These are phyloP conservation scores for Quillaja saponaria DNA, from an alignment of 306 rosid species.

Conservation along the genomic window DNA sequence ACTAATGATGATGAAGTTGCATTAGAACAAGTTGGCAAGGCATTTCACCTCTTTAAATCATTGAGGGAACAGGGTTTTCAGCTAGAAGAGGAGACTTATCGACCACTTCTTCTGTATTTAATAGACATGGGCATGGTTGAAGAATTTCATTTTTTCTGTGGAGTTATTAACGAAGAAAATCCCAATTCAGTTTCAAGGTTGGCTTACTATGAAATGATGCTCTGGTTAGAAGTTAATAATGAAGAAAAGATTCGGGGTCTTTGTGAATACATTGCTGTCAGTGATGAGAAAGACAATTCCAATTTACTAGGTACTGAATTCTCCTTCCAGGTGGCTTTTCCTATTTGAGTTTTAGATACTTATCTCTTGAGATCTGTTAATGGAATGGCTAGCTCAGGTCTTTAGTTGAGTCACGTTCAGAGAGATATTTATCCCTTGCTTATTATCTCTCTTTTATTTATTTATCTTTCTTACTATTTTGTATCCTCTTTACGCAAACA, in stretches of 20 bases:
- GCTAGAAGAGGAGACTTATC: slow-evolving; percentile 62
- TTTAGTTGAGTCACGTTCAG: no score
- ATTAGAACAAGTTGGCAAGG: slow-evolving; percentile 54
- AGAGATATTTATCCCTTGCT: background rate
- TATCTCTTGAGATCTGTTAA: background rate
- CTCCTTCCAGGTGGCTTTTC: background rate
- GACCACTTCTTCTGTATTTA: slow-evolving; percentile 61
- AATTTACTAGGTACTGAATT: slow-evolving; percentile 52
- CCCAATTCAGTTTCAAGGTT: slow-evolving; percentile 51
- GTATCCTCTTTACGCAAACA: background rate
- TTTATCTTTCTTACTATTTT: no score
- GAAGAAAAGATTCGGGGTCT: slow-evolving; percentile 67
- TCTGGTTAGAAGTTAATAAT: slow-evolving; percentile 61
- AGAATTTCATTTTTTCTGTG: slow-evolving; percentile 62
- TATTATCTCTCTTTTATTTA: background rate
- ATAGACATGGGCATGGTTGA: slow-evolving; percentile 66
- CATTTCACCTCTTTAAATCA: slow-evolving; percentile 49
- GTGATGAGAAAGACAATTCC: slow-evolving; percentile 39
- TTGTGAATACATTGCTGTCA: slow-evolving; percentile 46
- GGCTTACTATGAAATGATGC: slow-evolving; percentile 82
- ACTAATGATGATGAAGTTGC: slow-evolving; percentile 48
- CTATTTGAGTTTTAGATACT: background rate
- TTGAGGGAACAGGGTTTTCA: slow-evolving; percentile 68
- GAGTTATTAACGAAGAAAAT: slow-evolving; percentile 50
- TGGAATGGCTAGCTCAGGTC: no score